These are phyloP conservation scores for Colletotrichum theobromicola DNA, from an alignment of 2,329 filamentous ascomycete genomes.

Conservation along the genomic window DNA sequence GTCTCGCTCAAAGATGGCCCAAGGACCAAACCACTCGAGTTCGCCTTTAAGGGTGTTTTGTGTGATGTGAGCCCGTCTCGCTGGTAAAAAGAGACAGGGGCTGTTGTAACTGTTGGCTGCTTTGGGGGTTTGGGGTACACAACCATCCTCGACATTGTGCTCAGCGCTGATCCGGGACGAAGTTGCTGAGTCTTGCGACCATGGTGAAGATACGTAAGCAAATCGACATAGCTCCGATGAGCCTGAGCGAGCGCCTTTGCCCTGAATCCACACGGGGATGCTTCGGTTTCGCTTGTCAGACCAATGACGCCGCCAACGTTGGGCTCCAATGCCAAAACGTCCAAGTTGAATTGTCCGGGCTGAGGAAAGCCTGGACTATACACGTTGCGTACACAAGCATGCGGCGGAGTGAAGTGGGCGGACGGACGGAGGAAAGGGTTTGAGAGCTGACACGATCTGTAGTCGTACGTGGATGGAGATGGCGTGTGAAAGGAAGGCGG, in stretches of 20 bases:
- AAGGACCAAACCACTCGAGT: background rate
- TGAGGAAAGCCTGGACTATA: background rate
- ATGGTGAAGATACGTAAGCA: slow-evolving; percentile 69
- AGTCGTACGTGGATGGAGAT: slow-evolving; percentile 11
- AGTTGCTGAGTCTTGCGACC: slow-evolving; percentile 54
- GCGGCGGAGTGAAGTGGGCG: background rate
- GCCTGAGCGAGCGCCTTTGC: slow-evolving; percentile 73
- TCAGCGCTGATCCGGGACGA: slow-evolving; percentile 36
- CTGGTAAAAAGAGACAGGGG: background rate
- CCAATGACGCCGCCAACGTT: slow-evolving; percentile 22
- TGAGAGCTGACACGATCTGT: background rate
- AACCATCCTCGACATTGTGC: slow-evolving; percentile 51
- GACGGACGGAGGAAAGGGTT: background rate
- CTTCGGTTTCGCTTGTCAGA: background rate
- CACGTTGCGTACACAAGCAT: background rate
- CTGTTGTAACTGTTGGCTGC: slow-evolving; percentile 23
- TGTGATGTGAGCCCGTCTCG: background rate
- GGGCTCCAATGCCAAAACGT: slow-evolving; percentile 35
- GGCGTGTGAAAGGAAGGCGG: slow-evolving; percentile 5
- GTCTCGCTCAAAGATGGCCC: background rate
- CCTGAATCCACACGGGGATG: slow-evolving; percentile 56
- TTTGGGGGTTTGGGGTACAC: slow-evolving; percentile 61
- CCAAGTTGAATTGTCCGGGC: slow-evolving; percentile 30
- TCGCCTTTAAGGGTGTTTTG: background rate
- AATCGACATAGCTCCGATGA: slow-evolving; percentile 74